Evolutionary conservation across 2,329 filamentous ascomycete genomes (phyloP), one percentile per base, ranked within the genome.

Genomic region (Alternaria conjuncta): DNA sequence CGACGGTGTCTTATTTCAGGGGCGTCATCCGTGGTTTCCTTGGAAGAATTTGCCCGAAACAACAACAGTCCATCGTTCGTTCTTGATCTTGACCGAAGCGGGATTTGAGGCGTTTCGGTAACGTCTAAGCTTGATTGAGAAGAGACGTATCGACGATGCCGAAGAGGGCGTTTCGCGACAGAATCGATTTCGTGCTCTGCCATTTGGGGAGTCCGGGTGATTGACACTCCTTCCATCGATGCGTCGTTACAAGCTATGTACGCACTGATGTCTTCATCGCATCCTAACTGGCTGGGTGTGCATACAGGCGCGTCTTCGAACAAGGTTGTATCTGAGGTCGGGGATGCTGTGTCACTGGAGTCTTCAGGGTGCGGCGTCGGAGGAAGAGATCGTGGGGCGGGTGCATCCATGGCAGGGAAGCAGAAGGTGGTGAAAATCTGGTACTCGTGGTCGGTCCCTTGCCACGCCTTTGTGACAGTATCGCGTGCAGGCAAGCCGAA

Each of bases 21-120:
- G 7, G 41, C 6, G 41, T 18, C 43, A 12, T n/a, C 15, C 6
- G 28, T 41, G 7, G 13, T 32, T 15, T 44, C 51, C 18, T 41
- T 63, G 4, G 47, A 46, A 5, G 56, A 10, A 4, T 58, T 64
- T 32, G 65, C 62, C n/a, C 21, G 65, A n/a, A 70, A 54, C 26
- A 64, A 46, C 4, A 67, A 46, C 36, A 69, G 36, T 0, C 66
- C 67, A 30, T 67, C 62, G 6, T 66, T 60, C 6, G 55, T 60
- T 21, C 45, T 64, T 21, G 43, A 36, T 47, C 62, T 59, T 8
- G 47, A 57, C n/a, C 56, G 55, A 11, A 65, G 26, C 6, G 62
- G 53, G n/a, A 46, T 43, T 23, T 25, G 36, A 30, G 25, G 56
- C 21, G 55, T 30, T 15, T 36, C 18, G 20, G 50, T 25, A 18